Conservation (phyloP, 2,329 filamentous ascomycete species). For the Gnomoniopsis smithogilvyi region DNA sequence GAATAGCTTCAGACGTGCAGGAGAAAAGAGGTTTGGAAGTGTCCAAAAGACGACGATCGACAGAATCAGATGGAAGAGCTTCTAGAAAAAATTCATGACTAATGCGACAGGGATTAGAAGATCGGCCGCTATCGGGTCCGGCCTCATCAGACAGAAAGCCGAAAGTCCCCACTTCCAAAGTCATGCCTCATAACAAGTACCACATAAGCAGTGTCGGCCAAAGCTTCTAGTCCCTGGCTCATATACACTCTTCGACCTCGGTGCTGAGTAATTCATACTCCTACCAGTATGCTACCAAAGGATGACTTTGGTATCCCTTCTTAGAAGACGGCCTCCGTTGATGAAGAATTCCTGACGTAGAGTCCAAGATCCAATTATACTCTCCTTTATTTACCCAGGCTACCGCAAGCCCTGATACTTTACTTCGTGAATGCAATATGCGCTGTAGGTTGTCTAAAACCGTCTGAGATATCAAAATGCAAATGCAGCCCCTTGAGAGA, state of each 20-base stretch:
- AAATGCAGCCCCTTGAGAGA: background rate
- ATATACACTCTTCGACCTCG: background rate
- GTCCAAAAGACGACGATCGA: background rate
- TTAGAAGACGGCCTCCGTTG: background rate
- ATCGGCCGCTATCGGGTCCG: background rate
- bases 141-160: background rate
- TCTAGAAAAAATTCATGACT: constrained; percentile 17
- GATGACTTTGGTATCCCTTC: background rate
- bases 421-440: constrained; percentile 2
- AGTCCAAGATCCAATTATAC: background rate
- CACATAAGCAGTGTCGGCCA: background rate
- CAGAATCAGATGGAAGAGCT: constrained; percentile 17
- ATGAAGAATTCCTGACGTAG: background rate
- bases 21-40: background rate
- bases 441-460: constrained; percentile 2
- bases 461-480: constrained; percentile 2
- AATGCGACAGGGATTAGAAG: constrained; percentile 9
- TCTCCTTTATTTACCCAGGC: background rate
- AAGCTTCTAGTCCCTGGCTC: background rate
- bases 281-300: background rate
- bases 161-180: background rate
- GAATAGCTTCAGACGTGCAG: background rate
- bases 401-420: background rate
- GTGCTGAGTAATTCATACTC: background rate
- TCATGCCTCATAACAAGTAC: background rate